These are phyloP conservation scores for Dicorynia guianensis DNA, from an alignment of 306 rosid species.

Conservation along the genomic window DNA sequence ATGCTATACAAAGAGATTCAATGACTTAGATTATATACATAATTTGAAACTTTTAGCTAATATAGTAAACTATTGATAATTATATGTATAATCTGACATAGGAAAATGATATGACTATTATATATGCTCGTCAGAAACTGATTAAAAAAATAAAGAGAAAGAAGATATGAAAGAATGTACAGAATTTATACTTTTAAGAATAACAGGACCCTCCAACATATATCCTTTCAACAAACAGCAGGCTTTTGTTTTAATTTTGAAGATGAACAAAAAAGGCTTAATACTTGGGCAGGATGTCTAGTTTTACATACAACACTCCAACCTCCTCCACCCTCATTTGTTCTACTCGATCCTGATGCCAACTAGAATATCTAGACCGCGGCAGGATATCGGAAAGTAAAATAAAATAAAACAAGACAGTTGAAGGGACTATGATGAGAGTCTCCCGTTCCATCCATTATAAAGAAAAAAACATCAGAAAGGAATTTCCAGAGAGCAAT, in stretches of 20 bases:
- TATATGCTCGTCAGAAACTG: no score
- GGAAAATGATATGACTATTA: no score
- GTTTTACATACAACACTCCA: not conserved
- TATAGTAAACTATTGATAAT: no score
- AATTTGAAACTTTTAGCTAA: no score
- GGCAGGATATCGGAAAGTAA: not conserved
- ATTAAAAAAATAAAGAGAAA: no score
- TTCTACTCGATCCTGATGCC: slow-evolving; percentile 16
- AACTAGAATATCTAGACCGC: not conserved
- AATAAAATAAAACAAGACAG: not conserved
- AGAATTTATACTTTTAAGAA: no score
- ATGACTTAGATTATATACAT: no score
- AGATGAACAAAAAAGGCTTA: not conserved
- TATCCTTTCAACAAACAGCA: not conserved
- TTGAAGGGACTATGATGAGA: not conserved
- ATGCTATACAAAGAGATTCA: no score
- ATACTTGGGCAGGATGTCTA: slow-evolving; percentile 18
- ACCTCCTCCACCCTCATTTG: not conserved
- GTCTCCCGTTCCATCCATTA: not conserved
- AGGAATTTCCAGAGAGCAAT: not conserved
- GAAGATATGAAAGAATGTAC: no score
- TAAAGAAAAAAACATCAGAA: not conserved
- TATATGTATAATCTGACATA: no score
- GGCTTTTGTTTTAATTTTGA: not conserved
- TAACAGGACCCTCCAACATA: no score